These are phyloP conservation scores for Dendrobium nobile DNA, from an alignment of 106 monocot genomes.

Conservation along the genomic window DNA sequence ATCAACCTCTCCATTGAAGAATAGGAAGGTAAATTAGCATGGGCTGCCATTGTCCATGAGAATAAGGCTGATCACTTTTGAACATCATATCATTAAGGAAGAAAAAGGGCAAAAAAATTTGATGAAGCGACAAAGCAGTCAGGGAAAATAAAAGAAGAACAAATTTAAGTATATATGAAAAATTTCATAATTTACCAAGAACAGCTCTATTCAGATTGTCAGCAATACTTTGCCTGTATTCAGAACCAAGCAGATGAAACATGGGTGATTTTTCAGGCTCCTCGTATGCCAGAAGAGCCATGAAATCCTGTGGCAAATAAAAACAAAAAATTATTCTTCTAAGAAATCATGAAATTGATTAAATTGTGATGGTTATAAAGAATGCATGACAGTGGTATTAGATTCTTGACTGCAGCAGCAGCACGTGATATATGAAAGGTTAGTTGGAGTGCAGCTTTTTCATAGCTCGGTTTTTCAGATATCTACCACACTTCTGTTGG, in stretches of 20 bases:
- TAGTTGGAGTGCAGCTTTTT: too few species aligned
- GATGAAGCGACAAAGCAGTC: neutral
- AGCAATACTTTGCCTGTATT: constrained; percentile 73
- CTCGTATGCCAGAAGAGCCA: constrained; percentile 83
- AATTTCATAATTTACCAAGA: constrained; percentile 51
- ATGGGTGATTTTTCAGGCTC: constrained; percentile 93
- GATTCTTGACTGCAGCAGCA: too few species aligned
- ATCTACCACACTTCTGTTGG: too few species aligned
- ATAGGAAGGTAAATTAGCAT: constrained; percentile 70
- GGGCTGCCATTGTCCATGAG: constrained; percentile 39
- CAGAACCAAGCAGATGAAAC: constrained; percentile 79
- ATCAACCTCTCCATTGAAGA: constrained; percentile 85
- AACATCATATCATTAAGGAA: neutral
- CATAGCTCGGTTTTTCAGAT: too few species aligned
- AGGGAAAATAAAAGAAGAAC: neutral
- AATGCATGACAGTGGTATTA: too few species aligned
- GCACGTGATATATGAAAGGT: too few species aligned
- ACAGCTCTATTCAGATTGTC: constrained; percentile 71
- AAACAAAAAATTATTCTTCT: neutral
- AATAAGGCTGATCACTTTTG: constrained; percentile 4
- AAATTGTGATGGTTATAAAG: too few species aligned
- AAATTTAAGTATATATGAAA: neutral
- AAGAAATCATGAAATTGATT: too few species aligned
- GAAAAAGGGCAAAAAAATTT: neutral
- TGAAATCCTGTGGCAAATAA: constrained; percentile 48